Evolutionary conservation across 2,329 filamentous ascomycete genomes (phyloP), one percentile per base, ranked within the genome.

Genomic region (Macrophomina phaseolina): DNA sequence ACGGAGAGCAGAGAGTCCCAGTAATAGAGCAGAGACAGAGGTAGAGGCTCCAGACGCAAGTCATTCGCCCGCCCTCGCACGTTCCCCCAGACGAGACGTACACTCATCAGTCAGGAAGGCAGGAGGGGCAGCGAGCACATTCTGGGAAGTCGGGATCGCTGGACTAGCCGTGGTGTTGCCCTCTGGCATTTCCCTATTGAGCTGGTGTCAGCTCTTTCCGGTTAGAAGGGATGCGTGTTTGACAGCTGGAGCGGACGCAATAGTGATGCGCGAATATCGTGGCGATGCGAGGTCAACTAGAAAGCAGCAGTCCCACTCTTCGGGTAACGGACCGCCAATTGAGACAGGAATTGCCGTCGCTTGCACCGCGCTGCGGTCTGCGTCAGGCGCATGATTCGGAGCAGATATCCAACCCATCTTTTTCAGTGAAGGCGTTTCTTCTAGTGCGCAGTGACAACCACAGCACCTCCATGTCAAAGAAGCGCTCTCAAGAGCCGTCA

Each of bases 201-300:
- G 49, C 49, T n/a, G n/a, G 7, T 38, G 42, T 62, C 42, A 62
- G 58, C 58, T 49, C 28, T 18, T 62, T 62, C n/a, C n/a, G 58
- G 58, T 9, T 49, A 34, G 56, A 60, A 23, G 23, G 40, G 38
- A 16, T n/a, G 58, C 30, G 40, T 9, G 8, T 46, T 14, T 3
- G 8, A 18, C 38, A 23, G 40, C 12, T 9, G 36, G 16, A 16
- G 30, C 40, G 28, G n/a, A 40, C 32, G 23, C 18, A 16, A 12
- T 28, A 23, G 4, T 1, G 30, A 16, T 49, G 58, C 58, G 58
- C 58, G 58, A 62, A 62, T 46, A 38, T 48, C 18, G 45, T 62
- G 49, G 58, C 58, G 42, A 45, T 62, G 58, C 49, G 42, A 23
- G 9, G 38, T 30, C 14, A 28, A 12, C 28, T 30, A 45, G 38